Percentiles rank a stretch among this genome's conserved stretches.
These are phyloP conservation scores for Olyra latifolia DNA, from an alignment of 176 grass and related monocot genomes.

Conservation along the genomic window DNA sequence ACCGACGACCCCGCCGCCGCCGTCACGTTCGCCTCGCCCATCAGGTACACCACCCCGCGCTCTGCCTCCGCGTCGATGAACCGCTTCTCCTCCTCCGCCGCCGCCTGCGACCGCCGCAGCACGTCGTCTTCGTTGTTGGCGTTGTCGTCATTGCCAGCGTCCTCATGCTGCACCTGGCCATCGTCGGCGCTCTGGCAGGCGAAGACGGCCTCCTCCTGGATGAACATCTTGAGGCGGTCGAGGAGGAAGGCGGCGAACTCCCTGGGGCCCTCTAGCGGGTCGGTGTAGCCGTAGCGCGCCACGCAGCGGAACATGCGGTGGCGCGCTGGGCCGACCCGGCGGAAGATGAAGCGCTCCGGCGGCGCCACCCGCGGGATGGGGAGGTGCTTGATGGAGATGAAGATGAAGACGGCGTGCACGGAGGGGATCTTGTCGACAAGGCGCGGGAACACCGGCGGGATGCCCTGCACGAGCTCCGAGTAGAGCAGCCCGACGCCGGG, in stretches of 20 bases:
- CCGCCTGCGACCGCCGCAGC: not conserved
- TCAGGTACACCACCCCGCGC: conserved; percentile 52
- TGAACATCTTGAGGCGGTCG: conserved; percentile 43
- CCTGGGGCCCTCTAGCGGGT: conserved; percentile 34
- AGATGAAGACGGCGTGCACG: conserved; percentile 51
- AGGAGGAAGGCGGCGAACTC: conserved; percentile 47
- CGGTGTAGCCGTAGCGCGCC: conserved; percentile 57
- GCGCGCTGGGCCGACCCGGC: conserved; percentile 18
- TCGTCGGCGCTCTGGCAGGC: not conserved
- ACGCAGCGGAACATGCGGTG: conserved; percentile 56
- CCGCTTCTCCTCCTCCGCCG: conserved; percentile 18
- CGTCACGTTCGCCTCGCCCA: conserved; percentile 50
- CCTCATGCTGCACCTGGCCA: not conserved
- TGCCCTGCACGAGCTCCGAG: conserved; percentile 70
- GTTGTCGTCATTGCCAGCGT: not conserved
- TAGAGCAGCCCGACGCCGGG: conserved; percentile 54
- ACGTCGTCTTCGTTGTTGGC: not conserved
- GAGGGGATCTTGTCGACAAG: conserved; percentile 56
- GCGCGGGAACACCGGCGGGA: conserved; percentile 59
- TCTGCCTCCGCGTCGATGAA: conserved; percentile 42
- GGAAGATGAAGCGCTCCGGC: conserved; percentile 58
- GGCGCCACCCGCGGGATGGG: conserved; percentile 40
- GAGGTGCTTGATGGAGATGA: conserved; percentile 61
- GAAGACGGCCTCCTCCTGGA: conserved; percentile 41
- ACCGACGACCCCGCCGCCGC: conserved; percentile 31